Evolutionary conservation across 2,329 filamentous ascomycete genomes (phyloP), one percentile per base, ranked within the genome.

Genomic region (Xylariaceae sp.): DNA sequence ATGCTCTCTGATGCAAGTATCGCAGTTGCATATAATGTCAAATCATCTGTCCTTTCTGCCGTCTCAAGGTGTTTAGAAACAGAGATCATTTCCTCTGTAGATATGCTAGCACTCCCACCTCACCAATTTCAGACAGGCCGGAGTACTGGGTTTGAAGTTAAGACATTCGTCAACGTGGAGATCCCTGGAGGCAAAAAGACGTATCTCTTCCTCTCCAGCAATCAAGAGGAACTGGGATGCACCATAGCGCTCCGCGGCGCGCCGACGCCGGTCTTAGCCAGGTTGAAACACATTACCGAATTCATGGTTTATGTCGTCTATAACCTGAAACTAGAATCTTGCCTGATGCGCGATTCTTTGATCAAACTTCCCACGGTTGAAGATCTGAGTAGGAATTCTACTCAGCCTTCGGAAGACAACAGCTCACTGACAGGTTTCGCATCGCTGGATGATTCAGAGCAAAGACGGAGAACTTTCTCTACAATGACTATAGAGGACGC

Each of bases 251-350:
- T 98, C 19, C 83, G 93, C 37, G 93, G 93, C 1, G 88, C 86
- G 3, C 82, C 86, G 48, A 83, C 82, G 22, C 71, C 79, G 38
- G 74, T 82, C 1, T 75, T 98, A 16, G 74, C 82, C 2, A 87
- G 83, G 56, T 82, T 98, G 65, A 98, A 98, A 68, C 80, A 83
- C 42, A 93, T 98, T 55, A 93, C 92, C 10, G 93, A 98, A 63
- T 97, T 98, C 62, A 96, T 98, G 92, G 86, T 94, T 29, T 98
- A 97, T 57, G 94, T 98, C 17, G 91, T 97, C 11, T 98, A 98
- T 68, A 98, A 96, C 58, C 75, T 98, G 42, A 95, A 95, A 62
- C 76, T 98, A 12, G 93, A 98, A 67, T 95, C 93, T 2, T 95
- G 88, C 56, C 73, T 98, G 37, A 88, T 98, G 78, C 80, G 88